Base-by-base conservation (phyloP, 148 eudicot genomes). In the Chenopodium quinoa region DNA sequence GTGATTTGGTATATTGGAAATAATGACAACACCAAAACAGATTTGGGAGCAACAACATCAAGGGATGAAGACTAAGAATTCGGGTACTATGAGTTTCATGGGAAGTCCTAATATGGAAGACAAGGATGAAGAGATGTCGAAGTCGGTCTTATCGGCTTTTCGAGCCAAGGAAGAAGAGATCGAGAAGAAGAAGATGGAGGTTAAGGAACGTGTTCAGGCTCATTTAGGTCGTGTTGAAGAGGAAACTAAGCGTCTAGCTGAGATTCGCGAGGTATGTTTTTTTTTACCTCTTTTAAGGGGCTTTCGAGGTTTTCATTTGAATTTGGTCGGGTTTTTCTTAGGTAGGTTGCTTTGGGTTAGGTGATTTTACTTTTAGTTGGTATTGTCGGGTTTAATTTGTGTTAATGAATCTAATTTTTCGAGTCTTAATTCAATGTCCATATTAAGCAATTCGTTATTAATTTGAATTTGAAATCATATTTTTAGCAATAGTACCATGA, bases 161-260 rank as follows among this genome's bases (percentile, higher is more conserved):
- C 90, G 87, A 9, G 92, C 92, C 22, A 93, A 91, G 90, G 99
- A 96, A 79, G 99, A 93, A 50, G 99, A 93, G 91, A 96, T 96
- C 44, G 94, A 91, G 90, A 91, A 86, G 89, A 96, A 79, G 91
- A 96, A 91, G 78, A 80, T 78, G 85, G 90, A 89, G 90, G 88
- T 93, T 22, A 86, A 68, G 68, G 92, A 89, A 71, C 92, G 86
- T 34, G 94, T 93, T 78, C 90, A 90, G 29, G 91, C 91, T 84
- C 97, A 91, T 20, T 80, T 93, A 54, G 95, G 99, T 22, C 97
- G 97, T 7, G 94, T 89, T 46, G 98, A 91, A 75, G 91, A 85
- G 54, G 97, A 96, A 84, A 92, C 97, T 66, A 96, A 92, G 78
- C 91, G 93, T 11, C 88, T 96, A 67, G 95, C 97, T 75, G 94